Evolutionary conservation across 768 basidiomycete species (phyloP), one percentile per base, ranked within the genome.

Genomic region (Daedaleopsis sinensis): DNA sequence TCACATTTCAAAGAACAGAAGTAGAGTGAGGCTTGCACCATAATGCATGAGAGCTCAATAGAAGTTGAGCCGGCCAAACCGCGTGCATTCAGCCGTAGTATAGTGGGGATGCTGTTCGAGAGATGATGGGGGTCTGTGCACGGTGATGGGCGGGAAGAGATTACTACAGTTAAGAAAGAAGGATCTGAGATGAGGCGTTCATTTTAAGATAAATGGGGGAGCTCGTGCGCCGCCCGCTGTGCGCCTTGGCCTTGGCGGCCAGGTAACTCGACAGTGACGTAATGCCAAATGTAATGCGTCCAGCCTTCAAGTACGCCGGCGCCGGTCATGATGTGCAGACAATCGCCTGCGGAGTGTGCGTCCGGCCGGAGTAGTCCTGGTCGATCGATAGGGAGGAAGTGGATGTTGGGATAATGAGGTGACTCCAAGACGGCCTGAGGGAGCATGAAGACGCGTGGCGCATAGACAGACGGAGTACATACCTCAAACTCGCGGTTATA

Each of bases 351-450:
- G 6, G 74, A 66, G 65, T 82, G 82, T 78, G 86, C 82, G 68
- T 89, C 88, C 35, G 88, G 88, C 3, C 88, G 78, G 15, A 89
- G 73, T 46, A 83, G 77, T 35, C 76, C 87, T 1, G 88, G 88
- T 55, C 80, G 77, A 58, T 89, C 87, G 32, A 89, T 88, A 7
- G 78, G 74, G 1, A 89, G 74, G 68, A 80, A 89, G 64, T 83
- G 80, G 3, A 90, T 75, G 62, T 87, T 77, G 0, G 83, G 81
- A 64, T 80, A 88, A 54, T 78, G 72, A 0, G 66, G 53, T n/a
- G 73, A 70, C 49, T 52, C 57, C 15, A 86, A 70, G 7, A 82
- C 63, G n/a, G 69, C 73, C 84, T 86, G 57, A 4, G 5, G 5
- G n/a, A 23, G 1, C 21, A 47, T 47, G 10, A 47, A n/a, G 11